Base-by-base conservation (phyloP, 306 rosid genomes). In the Fagus sylvatica region DNA sequence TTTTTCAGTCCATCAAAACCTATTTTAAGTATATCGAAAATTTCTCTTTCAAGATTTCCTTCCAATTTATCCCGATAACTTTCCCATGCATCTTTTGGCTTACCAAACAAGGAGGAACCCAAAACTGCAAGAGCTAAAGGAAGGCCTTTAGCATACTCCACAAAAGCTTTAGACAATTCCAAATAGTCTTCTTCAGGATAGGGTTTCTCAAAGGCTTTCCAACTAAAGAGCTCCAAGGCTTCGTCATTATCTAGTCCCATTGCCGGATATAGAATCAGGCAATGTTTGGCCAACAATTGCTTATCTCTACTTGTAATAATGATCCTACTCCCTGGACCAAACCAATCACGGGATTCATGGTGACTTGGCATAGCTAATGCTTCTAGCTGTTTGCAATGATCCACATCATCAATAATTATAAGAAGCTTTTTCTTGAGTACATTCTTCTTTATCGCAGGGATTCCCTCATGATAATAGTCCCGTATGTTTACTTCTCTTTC, bases 51-150 rank as follows among this genome's bases (percentile, higher is more conserved):
- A 2, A n/a, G 80, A 17, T 28, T 53, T 77, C 51, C 28, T 16
- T 64, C n/a, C 17, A 77, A 43, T 49, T 66, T 49, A 37, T 28
- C 13, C 5, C 37, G 74, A 40, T 51, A 36, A 73, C 69, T 64
- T 82, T 73, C 5, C 85, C 82, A 77, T 48, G 56, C 59, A 13
- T 2, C 1, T 55, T 49, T 1, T 9, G 32, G 15, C n/a, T 78
- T 77, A 73, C 17, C 74, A 17, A 48, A 49, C 12, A 82, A 56
- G 19, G 53, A 67, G 53, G 76, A 77, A 43, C 85, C 76, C n/a
- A 67, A 6, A n/a, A 77, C 76, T 73, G 73, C 56, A 32, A 82
- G 82, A 28, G 82, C 73, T 73, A 82, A 36, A 16, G 85, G 85
- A 78, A 76, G 79, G 59, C 85, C 85, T 8, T 51, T 30, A 11